These are phyloP conservation scores for Fusarium sp. DNA, from an alignment of 2,329 filamentous ascomycete genomes.

Conservation along the genomic window DNA sequence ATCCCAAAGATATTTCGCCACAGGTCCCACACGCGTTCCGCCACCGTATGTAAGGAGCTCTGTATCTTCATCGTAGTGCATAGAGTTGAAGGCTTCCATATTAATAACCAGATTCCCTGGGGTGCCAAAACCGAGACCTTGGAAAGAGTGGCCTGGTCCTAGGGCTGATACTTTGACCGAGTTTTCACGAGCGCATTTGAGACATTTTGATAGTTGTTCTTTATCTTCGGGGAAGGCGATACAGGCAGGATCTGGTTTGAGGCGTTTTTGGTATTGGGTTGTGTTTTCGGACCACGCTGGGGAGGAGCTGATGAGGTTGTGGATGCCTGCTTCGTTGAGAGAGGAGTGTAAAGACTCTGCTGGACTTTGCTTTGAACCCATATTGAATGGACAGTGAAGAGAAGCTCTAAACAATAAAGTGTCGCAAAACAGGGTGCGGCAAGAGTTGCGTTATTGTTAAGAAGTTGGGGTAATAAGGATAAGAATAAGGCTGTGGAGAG, in stretches of 20 bases:
- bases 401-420: no score
- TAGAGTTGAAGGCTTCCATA: conserved; percentile 32
- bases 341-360: conserved; percentile 1
- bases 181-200: conserved; percentile 30
- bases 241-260: conserved; percentile 29
- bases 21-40: conserved; percentile 29
- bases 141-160: conserved; percentile 37
- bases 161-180: conserved; percentile 31
- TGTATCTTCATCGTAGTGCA: conserved; percentile 24
- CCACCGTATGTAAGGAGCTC: conserved; percentile 26
- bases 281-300: conserved; percentile 21
- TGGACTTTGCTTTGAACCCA: background rate
- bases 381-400: no score
- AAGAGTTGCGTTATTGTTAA: background rate
- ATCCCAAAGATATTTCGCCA: conserved; percentile 36
- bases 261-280: conserved; percentile 31
- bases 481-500: background rate
- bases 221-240: conserved; percentile 30
- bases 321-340: conserved; percentile 18
- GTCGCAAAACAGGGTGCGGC: no score
- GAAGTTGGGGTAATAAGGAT: background rate
- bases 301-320: conserved; percentile 23
- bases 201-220: conserved; percentile 24
- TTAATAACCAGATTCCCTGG: conserved; percentile 35
- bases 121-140: conserved; percentile 29